Conservation (phyloP, 2,329 filamentous ascomycete species). For the Scortechinia acanthostroma region DNA sequence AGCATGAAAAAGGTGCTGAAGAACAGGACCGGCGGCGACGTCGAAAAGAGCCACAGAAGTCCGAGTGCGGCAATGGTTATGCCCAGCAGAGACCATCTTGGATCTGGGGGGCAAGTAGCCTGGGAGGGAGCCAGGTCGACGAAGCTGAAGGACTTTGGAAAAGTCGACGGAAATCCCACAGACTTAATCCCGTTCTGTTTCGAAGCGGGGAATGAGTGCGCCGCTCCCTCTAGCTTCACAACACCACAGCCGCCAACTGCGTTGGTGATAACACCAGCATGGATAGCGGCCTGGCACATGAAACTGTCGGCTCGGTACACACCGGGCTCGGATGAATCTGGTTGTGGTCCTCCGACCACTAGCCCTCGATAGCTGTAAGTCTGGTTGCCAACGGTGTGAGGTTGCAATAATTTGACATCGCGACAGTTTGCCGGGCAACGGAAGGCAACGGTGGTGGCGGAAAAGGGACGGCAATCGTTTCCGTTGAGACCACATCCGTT, state of each 20-base stretch:
- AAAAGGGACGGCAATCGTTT: conserved; percentile 44
- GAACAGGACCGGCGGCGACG: conserved; percentile 46
- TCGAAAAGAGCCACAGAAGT: conserved; percentile 33
- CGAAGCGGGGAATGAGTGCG: neutral
- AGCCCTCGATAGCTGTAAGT: conserved; percentile 39
- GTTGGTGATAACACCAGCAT: neutral
- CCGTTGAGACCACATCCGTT: conserved; percentile 44
- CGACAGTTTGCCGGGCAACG: conserved; percentile 46
- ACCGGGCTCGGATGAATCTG: conserved; percentile 17
- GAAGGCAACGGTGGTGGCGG: conserved; percentile 39
- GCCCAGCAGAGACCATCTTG: neutral
- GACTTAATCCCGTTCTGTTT: neutral
- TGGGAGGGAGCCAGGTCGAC: conserved; percentile 18
- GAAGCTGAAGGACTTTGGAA: neutral
- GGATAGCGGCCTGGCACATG: neutral
- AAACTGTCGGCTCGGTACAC: neutral
- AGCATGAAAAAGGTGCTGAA: conserved; percentile 41
- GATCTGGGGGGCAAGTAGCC: neutral
- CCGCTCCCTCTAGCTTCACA: neutral
- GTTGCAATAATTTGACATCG: conserved; percentile 33
- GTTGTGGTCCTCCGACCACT: conserved; percentile 38
- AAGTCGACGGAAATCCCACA: neutral
- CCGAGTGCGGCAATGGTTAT: neutral
- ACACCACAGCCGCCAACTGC: neutral
- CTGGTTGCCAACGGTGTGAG: conserved; percentile 38